Evolutionary conservation across 805 yeast species (phyloP).

Genomic region (Ogataea ramenticola): DNA sequence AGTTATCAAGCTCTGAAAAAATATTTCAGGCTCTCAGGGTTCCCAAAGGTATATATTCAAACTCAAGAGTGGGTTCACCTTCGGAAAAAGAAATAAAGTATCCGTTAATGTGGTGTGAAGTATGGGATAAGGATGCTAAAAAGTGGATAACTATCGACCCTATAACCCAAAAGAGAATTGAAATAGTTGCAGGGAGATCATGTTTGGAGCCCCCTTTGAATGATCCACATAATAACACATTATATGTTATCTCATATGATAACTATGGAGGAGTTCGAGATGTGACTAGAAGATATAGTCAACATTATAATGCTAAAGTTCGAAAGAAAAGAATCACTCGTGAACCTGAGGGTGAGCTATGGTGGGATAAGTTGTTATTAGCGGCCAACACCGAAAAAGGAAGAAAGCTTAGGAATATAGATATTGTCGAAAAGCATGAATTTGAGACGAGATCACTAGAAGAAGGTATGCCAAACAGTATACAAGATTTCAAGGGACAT

Average conservation of each 20-base stretch:
- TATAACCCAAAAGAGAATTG: slow-evolving; percentile 53
- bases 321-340: slow-evolving; percentile 65
- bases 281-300: slow-evolving; percentile 78
- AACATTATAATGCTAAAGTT: slow-evolving; percentile 63
- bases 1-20: slow-evolving; percentile 21
- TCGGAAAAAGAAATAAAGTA: slow-evolving; percentile 19
- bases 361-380: slow-evolving; percentile 50
- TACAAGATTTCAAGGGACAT: slow-evolving; percentile 79
- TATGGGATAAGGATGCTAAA: slow-evolving; percentile 69
- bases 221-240: slow-evolving; percentile 49
- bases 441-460: slow-evolving; percentile 52
- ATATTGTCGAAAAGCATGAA: slow-evolving; percentile 52
- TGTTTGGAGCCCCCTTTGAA: slow-evolving; percentile 57
- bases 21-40: slow-evolving; percentile 20
- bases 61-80: slow-evolving; percentile 3
- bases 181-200: slow-evolving; percentile 45
- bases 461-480: slow-evolving; percentile 84
- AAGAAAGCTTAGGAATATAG: slow-evolving; percentile 25
- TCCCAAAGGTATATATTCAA: slow-evolving; percentile 5
- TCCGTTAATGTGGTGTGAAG: slow-evolving; percentile 92
- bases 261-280: slow-evolving; percentile 60
- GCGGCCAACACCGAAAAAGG: slow-evolving; percentile 22
- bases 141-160: slow-evolving; percentile 90
- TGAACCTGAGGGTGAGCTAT: slow-evolving; percentile 44
- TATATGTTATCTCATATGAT: slow-evolving; percentile 77